Evolutionary conservation across 768 basidiomycete species (phyloP).

Genomic region (Suillus paluster): DNA sequence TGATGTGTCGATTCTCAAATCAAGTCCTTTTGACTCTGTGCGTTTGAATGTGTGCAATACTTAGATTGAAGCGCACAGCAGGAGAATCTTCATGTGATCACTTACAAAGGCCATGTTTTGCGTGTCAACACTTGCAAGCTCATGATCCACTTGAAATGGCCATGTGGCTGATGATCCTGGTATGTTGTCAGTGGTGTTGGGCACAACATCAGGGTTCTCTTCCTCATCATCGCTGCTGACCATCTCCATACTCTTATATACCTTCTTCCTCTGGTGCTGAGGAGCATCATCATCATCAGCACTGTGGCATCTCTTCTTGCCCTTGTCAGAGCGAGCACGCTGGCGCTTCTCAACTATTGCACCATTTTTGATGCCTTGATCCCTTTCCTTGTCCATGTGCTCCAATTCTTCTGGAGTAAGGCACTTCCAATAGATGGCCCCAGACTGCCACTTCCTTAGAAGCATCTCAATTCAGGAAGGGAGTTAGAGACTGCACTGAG

Average conservation of each 20-base stretch:
- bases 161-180: too few species aligned
- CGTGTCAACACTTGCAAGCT: too few species aligned
- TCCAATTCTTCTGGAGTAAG: not conserved
- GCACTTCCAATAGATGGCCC: conserved; percentile 1
- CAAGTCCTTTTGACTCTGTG: too few species aligned
- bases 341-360: not conserved
- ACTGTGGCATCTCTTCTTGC: not conserved
- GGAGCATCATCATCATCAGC: not conserved
- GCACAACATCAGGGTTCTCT: not conserved
- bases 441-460: conserved; percentile 8
- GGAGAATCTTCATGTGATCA: too few species aligned
- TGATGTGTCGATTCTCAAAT: too few species aligned
- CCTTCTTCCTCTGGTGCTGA: not conserved
- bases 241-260: not conserved
- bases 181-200: not conserved
- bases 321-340: not conserved
- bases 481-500: conserved; percentile 2
- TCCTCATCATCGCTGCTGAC: not conserved
- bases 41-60: too few species aligned
- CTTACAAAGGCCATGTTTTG: too few species aligned
- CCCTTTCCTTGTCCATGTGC: not conserved
- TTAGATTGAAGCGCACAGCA: too few species aligned
- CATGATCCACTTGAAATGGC: too few species aligned
- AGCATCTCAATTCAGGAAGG: conserved; percentile 7
- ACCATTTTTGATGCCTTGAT: not conserved